Base-by-base conservation (phyloP, 2,329 filamentous ascomycete species). In the Ophiostoma novo-ulmi region DNA sequence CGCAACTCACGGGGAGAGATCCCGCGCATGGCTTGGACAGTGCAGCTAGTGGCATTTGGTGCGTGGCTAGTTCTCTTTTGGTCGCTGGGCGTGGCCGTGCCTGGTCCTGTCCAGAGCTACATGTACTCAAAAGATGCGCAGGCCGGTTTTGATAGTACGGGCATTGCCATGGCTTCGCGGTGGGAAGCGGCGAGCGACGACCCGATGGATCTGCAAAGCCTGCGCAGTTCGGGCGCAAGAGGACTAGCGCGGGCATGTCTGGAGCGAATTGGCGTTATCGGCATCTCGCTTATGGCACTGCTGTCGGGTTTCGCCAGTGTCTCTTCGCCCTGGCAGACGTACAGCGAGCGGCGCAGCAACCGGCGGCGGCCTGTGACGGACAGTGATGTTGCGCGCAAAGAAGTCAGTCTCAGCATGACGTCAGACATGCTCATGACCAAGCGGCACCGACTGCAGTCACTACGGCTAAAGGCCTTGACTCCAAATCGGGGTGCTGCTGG, bases 271-370 rank as follows among this genome's bases (percentile, higher is more conserved):
- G 93, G 92, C 14, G 89, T 97, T 58, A 92, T 96, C 73, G 93
- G 93, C 3, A 93, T 95, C 70, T 89, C 90, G 67, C 81, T 95
- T 69, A 96, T 97, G 92, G 93, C 92, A 20, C 85, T 94, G 17
- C 82, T 97, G n/a, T 92, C 92, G 7, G 93, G 93, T 0, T 97
- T 96, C 76, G 93, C 93, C 6, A 92, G 92, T n/a, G 91, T 96
- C 44, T 94, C 91, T 35, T 90, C 91, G 1, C 88, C 93, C 1
- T 97, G 93, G 92, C 91, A 96, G 77, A 92, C 88, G 0, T 92
- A 96, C 79, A 86, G 88, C 35, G 87, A 88, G 39, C 86, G 85
- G 55, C 82, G 87, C 65, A 77, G 80, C 11, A 13, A 39, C 35
- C 78, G 78, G 67, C 82, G 81, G 68, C 84, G 85, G 39, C 86